Percentiles rank a stretch among this genome's conserved stretches.
Conservation (phyloP, 2,329 filamentous ascomycete species). For the Bipolaris bicolor region DNA sequence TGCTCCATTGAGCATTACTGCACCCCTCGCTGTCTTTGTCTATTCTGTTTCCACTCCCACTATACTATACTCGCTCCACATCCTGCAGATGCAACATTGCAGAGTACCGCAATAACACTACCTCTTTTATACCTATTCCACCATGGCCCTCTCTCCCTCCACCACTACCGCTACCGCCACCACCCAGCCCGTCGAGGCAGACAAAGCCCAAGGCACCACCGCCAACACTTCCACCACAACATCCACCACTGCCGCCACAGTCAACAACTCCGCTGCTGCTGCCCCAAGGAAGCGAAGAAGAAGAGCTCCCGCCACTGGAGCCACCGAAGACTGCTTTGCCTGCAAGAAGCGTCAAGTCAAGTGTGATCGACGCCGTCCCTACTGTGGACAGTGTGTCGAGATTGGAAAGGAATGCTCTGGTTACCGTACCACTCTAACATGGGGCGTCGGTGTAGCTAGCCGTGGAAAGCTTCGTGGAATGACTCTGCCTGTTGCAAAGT, state of each 20-base stretch:
- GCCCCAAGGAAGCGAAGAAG: slow-evolving; percentile 72
- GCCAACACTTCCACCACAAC: slow-evolving; percentile 22
- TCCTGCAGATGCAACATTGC: slow-evolving; percentile 42
- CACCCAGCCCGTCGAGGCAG: slow-evolving; percentile 42
- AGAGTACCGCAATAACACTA: slow-evolving; percentile 30
- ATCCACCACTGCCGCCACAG: slow-evolving; percentile 33
- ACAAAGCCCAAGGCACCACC: slow-evolving; percentile 39
- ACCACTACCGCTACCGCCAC: slow-evolving; percentile 39
- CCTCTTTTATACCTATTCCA: slow-evolving; percentile 22
- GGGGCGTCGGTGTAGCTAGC: slow-evolving; percentile 94
- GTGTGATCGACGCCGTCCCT: slow-evolving; percentile 90
- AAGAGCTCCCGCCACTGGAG: slow-evolving; percentile 85
- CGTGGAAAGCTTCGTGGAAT: slow-evolving; percentile 91
- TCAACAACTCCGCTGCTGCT: slow-evolving; percentile 31
- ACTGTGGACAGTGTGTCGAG: slow-evolving; percentile 93
- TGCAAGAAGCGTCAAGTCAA: slow-evolving; percentile 83
- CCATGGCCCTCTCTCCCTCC: slow-evolving; percentile 44
- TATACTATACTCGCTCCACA: slow-evolving; percentile 40
- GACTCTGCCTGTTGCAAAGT: slow-evolving; percentile 69
- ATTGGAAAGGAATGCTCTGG: slow-evolving; percentile 91
- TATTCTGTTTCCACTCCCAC: slow-evolving; percentile 39
- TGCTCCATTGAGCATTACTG: slow-evolving; percentile 45
- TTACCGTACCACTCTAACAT: slow-evolving; percentile 95
- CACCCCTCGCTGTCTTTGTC: slow-evolving; percentile 44
- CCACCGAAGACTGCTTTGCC: slow-evolving; percentile 92